phyloP scores from a whole-genome alignment of 805 yeast species.

The Candida patagonica region DNA sequence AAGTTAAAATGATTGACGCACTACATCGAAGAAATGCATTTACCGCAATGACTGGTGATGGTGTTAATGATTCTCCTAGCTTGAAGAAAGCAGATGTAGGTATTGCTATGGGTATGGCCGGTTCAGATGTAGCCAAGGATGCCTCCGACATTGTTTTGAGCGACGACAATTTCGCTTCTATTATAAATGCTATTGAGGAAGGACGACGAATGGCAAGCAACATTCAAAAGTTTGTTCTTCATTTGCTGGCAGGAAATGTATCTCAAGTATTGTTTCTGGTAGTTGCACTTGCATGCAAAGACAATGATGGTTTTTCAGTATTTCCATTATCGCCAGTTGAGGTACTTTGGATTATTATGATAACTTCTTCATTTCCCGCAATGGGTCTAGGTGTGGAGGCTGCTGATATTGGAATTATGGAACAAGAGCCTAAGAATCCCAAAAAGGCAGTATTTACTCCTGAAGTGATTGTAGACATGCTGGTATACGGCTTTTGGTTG shows the following conservation, averaged over 20 bases:
- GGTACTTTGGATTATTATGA: constrained; percentile 70
- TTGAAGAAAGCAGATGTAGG: constrained; percentile 73
- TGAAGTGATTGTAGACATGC: constrained; percentile 61
- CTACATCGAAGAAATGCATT: constrained; percentile 51
- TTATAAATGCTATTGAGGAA: constrained; percentile 68
- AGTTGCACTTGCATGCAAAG: constrained; percentile 67
- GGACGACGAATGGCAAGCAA: constrained; percentile 74
- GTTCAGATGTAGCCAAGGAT: constrained; percentile 80
- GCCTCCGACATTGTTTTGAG: constrained; percentile 69
- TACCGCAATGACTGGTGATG: constrained; percentile 80
- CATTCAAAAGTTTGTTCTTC: constrained; percentile 69
- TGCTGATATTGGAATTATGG: constrained; percentile 56
- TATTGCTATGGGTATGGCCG: constrained; percentile 75
- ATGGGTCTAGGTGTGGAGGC: constrained; percentile 70
- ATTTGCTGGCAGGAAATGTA: constrained; percentile 62
- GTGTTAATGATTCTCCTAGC: constrained; percentile 75
- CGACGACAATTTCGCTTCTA: constrained; percentile 73
- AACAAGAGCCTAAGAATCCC: constrained; percentile 51
- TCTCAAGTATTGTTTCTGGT: constrained; percentile 60
- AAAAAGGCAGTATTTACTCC: constrained; percentile 50
- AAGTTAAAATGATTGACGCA: constrained; percentile 75
- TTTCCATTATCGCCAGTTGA: constrained; percentile 77
- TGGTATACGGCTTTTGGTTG: constrained; percentile 64
- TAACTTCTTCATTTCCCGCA: constrained; percentile 75
- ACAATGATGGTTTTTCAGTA: constrained; percentile 54